Base-by-base conservation (phyloP, 176 grass and related monocot species). In the Oryza glaberrima region DNA sequence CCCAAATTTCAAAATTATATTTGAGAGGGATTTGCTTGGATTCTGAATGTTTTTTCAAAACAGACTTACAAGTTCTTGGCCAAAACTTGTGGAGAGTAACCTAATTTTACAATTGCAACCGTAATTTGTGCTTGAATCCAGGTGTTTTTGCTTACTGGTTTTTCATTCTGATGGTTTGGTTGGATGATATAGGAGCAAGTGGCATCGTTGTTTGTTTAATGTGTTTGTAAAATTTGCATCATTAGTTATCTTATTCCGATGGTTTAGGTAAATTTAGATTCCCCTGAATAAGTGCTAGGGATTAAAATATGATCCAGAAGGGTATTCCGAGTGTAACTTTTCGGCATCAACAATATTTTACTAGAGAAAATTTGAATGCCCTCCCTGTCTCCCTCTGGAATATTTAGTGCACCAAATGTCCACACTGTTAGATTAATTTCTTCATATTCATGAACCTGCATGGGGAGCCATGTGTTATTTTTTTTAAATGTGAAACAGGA, bases 401-500 rank as follows among this genome's bases (percentile, higher is more conserved):
- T 61, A 1, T 61, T 61, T 61, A 54, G 51, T 17, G 19, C 19
- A 16, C 7, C 56, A n/a, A 61, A 20, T 9, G 6, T 61, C 56
- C 19, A 61, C 0, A n/a, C 56, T 61, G 8, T 61, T 61, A 61
- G 56, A n/a, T 61, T 20, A 20, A 1, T 61, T 61, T 61, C 20
- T 61, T 61, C 56, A 61, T 61, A 61, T 61, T 61, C 56, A 22
- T n/a, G 56, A 61, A 61, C 56, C 56, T n/a, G 56, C 56, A 61
- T 61, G 56, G 56, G 17, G 56, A 61, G 4, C 7, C 2, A n/a
- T 22, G 6, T 40, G 6, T 2, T 61, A 1, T 26, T 61, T 61
- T 58, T 20, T 61, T 61, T 22, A 7, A 61, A n/a, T 61, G 7
- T 2, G 2, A 10, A 61, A 61, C 56, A 61, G 56, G 54, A 61